phyloP scores from a whole-genome alignment of 2,329 filamentous ascomycete genomes.

The Plectosphaerella cucumerina region DNA sequence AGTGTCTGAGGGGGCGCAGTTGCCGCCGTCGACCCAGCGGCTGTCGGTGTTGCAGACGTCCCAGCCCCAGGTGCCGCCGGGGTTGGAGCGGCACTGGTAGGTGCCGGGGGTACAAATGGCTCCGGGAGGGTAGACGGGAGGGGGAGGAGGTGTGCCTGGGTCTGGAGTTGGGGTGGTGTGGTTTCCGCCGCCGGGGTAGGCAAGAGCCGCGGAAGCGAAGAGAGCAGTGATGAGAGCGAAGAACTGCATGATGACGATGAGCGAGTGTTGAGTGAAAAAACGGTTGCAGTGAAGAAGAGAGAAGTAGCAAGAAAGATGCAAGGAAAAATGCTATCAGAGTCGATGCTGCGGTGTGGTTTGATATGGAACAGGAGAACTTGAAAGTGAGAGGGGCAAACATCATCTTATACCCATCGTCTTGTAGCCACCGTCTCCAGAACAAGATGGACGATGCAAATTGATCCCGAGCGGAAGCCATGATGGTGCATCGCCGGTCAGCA shows the following conservation, averaged over 20 bases:
- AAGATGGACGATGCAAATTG: too few species aligned
- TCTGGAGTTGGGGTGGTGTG: not conserved
- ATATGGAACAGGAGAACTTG: too few species aligned
- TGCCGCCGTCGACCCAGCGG: constrained; percentile 2
- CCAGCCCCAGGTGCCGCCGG: constrained; percentile 2
- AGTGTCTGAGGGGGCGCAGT: constrained; percentile 3
- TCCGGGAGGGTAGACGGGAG: not conserved
- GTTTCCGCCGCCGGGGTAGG: not conserved
- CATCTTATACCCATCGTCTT: too few species aligned
- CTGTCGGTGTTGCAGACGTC: constrained; percentile 1
- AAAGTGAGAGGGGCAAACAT: too few species aligned
- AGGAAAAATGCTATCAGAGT: too few species aligned
- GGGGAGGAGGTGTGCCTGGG: not conserved
- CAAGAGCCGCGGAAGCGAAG: constrained; percentile 16
- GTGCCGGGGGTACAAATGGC: not conserved
- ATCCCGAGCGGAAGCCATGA: too few species aligned
- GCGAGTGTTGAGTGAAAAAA: not conserved
- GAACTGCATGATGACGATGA: constrained; percentile 24
- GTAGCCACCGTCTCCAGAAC: too few species aligned
- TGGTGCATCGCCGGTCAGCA: too few species aligned
- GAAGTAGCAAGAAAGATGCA: too few species aligned
- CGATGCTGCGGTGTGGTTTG: too few species aligned
- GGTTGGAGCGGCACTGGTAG: constrained; percentile 1
- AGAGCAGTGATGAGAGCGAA: constrained; percentile 17
- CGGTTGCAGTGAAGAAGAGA: too few species aligned